Base-by-base conservation (phyloP, 768 basidiomycete species). In the Albatrellus ellisii region DNA sequence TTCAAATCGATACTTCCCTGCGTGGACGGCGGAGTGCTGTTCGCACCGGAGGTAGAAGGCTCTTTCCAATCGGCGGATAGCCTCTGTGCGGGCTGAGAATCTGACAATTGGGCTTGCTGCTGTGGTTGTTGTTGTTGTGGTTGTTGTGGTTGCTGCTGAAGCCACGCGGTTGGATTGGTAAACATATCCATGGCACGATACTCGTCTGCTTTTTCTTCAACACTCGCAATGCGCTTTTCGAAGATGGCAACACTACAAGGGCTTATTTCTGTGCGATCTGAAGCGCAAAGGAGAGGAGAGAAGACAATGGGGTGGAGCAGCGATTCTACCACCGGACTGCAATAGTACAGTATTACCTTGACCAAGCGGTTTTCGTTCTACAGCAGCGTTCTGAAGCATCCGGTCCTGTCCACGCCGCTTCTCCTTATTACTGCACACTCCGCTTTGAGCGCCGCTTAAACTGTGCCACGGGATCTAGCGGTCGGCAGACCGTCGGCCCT, bases 161-260 rank as follows among this genome's bases (percentile, higher is more conserved):
- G 65, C 54, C 60, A 46, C 61, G 59, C 61, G 52, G 67, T 55
- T 49, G 55, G 61, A 62, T 59, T 64, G 55, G 65, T 55, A 60
- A 62, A 69, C 47, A 50, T 44, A 36, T 60, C 60, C 67, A 69
- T 68, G 58, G 61, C 67, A 62, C 58, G 54, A 54, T 56, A 36
- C 20, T 21, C 14, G 31, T 56, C 59, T 62, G 58, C 58, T 57
- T 55, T 58, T 67, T 60, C 59, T 59, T 57, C 37, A n/a, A n/a
- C n/a, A n/a, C n/a, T n/a, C 42, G 40, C 18, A 43, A 47, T 36
- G 46, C 46, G 44, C 43, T 44, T 44, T 42, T 48, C 42, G 45
- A 38, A 31, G 29, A 17, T 42, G 49, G 46, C 43, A 50, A 42
- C 32, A 34, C 24, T 44, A 44, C 41, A 48, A 45, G 40, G 45